Evolutionary conservation across 129 eudicot species (phyloP), one percentile per base, ranked within the genome.

Genomic region (Lonicera japonica): DNA sequence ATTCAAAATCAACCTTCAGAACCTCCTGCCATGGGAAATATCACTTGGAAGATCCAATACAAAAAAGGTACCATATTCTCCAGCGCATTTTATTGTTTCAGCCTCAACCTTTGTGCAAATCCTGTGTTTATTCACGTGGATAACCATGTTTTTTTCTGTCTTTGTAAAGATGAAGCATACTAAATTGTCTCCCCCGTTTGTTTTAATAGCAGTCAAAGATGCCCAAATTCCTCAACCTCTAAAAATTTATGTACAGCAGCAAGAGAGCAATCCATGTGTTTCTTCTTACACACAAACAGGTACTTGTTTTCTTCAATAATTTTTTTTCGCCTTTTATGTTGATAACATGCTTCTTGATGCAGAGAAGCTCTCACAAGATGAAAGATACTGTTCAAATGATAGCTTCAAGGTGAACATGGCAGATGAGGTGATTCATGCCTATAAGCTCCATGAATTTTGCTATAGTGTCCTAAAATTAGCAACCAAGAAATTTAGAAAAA

Each of bases 391-490:
- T 1, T 48, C 38, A 25, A 11, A 43, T n/a, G 54, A 56, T 18
- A 16, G 25, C 22, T 16, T 46, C 0, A 68, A 17, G 65, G 73
- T 50, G 50, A 41, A 25, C 24, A 5, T 59, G 60, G 46, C 16
- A 52, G 54, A 52, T 10, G 36, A 29, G 36, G 29, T 58, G 60
- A 21, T 64, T 68, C 69, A 63, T 64, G 71, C 77, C 22, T 59
- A 54, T 47, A 69, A 47, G 15, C 46, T 59, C 18, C 55, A 60
- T 18, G 14, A 40, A 29, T 78, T 58, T 58, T 22, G 54, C 43
- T 79, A 79, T 39, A 61, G 70, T 52, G 66, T 63, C 46, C 54
- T 79, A 63, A 70, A 70, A 58, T 69, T 47, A 19, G 77, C 80
- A 5, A 79, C 80, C 0, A 41, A 58, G 43, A 79, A 65, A 59